These are phyloP conservation scores for Aspergillus fumigatiaffinis DNA, from an alignment of 2,329 filamentous ascomycete genomes.

Conservation along the genomic window DNA sequence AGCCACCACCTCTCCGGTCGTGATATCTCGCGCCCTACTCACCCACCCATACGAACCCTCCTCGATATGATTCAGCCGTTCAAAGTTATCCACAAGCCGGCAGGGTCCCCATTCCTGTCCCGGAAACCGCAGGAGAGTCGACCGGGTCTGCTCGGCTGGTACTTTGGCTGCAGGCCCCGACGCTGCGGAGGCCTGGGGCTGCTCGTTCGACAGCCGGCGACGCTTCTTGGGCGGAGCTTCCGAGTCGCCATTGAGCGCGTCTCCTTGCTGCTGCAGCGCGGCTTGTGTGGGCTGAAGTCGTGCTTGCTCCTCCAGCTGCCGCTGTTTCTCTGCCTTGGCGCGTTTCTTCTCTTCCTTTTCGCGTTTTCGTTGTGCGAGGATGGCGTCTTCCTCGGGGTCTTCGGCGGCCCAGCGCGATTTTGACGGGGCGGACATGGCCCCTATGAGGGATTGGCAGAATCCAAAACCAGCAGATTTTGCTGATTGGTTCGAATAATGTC, in stretches of 20 bases:
- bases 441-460: slow-evolving; percentile 1
- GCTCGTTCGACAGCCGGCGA: slow-evolving; percentile 57
- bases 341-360: slow-evolving; percentile 90
- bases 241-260: slow-evolving; percentile 24
- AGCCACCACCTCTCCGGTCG: slow-evolving; percentile 77
- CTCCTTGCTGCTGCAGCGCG: neutral
- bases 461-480: neutral
- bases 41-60: slow-evolving; percentile 97
- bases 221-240: slow-evolving; percentile 53
- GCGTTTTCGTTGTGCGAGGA: slow-evolving; percentile 63
- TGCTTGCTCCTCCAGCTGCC: slow-evolving; percentile 54
- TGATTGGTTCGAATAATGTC: neutral
- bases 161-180: slow-evolving; percentile 18
- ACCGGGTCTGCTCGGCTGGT: slow-evolving; percentile 34
- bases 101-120: slow-evolving; percentile 65
- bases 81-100: slow-evolving; percentile 79
- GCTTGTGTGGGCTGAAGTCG: slow-evolving; percentile 15
- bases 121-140: slow-evolving; percentile 68
- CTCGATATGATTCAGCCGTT: slow-evolving; percentile 93
- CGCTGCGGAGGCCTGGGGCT: slow-evolving; percentile 6
- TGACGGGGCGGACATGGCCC: slow-evolving; percentile 55
- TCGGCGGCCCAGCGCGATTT: slow-evolving; percentile 86
- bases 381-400: slow-evolving; percentile 72
- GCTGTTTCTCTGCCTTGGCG: slow-evolving; percentile 75
- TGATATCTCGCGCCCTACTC: slow-evolving; percentile 70